These are phyloP conservation scores for Fraxinus albicans DNA, from an alignment of 305 asterid species.

Conservation along the genomic window DNA sequence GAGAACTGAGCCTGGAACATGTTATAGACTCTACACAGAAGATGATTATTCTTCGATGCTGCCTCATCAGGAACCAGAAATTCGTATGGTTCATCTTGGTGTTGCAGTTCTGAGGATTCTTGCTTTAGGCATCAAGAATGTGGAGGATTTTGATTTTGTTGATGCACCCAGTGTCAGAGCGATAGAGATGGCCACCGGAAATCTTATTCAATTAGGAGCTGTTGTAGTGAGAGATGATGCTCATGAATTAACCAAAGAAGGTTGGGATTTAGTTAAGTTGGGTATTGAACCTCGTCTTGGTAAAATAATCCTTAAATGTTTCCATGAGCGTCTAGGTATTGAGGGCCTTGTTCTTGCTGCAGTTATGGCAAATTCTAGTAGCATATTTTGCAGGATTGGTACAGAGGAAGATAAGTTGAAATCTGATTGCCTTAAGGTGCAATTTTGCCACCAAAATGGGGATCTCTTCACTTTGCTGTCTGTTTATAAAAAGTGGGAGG, in stretches of 20 bases:
- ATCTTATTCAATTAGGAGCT: constrained; percentile 79
- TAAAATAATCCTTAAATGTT: constrained; percentile 71
- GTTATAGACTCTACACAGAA: constrained; percentile 74
- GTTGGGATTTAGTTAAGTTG: constrained; percentile 70
- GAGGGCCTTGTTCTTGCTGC: constrained; percentile 96
- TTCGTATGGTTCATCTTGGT: constrained; percentile 86
- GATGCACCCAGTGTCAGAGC: constrained; percentile 75
- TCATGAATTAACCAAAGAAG: constrained; percentile 56
- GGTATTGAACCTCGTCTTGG: constrained; percentile 96
- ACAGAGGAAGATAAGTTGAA: constrained; percentile 58
- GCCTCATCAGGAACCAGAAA: constrained; percentile 84
- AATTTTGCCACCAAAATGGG: constrained; percentile 81
- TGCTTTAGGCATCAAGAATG: constrained; percentile 71
- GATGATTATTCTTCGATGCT: constrained; percentile 63
- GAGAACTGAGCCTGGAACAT: constrained; percentile 86
- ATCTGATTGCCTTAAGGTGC: constrained; percentile 84
- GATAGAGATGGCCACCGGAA: constrained; percentile 70
- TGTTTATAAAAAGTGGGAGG: constrained; percentile 85
- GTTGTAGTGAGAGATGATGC: constrained; percentile 40
- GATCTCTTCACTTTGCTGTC: constrained; percentile 90
- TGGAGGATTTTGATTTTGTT: constrained; percentile 74
- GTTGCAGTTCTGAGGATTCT: constrained; percentile 87
- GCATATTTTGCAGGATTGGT: constrained; percentile 91
- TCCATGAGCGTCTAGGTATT: constrained; percentile 52
- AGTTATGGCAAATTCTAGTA: constrained; percentile 82